Percentiles rank a stretch among this genome's conserved stretches.
Evolutionary conservation across 345 rosid species (phyloP).

Genomic region (Carallia brachiata): DNA sequence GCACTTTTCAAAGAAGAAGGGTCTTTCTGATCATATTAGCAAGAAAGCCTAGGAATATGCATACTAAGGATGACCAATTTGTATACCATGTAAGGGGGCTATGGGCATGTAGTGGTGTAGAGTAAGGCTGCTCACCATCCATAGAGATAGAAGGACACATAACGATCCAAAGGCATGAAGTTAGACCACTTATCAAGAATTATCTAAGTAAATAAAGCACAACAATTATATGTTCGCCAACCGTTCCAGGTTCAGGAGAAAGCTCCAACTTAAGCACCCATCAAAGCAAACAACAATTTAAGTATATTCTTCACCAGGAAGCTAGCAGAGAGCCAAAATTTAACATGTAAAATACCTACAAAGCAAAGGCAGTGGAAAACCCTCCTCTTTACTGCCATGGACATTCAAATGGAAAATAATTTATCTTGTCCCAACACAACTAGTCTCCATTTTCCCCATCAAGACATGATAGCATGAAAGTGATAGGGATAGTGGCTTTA

Average conservation of each 20-base stretch:
- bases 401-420: no score
- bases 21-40: not conserved
- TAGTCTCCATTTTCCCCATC: no score
- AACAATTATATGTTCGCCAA: no score
- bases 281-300: not conserved
- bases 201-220: no score
- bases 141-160: not conserved
- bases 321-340: not conserved
- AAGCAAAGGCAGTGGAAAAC: no score
- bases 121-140: not conserved
- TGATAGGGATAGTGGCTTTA: no score
- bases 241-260: not conserved
- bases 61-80: not conserved
- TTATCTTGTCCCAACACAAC: no score
- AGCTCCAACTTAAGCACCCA: not conserved
- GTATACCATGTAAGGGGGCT: not conserved
- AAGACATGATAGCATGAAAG: no score
- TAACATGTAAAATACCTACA: not conserved
- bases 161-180: no score
- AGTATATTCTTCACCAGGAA: not conserved
- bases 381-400: no score
- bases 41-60: not conserved
- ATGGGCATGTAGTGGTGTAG: not conserved
- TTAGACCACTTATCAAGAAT: no score
- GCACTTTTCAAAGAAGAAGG: not conserved